A percentile compares a stretch with the other conserved stretches of the same genome.
These are phyloP conservation scores for Shiraia sp. DNA, from an alignment of 2,329 filamentous ascomycete genomes.

Conservation along the genomic window DNA sequence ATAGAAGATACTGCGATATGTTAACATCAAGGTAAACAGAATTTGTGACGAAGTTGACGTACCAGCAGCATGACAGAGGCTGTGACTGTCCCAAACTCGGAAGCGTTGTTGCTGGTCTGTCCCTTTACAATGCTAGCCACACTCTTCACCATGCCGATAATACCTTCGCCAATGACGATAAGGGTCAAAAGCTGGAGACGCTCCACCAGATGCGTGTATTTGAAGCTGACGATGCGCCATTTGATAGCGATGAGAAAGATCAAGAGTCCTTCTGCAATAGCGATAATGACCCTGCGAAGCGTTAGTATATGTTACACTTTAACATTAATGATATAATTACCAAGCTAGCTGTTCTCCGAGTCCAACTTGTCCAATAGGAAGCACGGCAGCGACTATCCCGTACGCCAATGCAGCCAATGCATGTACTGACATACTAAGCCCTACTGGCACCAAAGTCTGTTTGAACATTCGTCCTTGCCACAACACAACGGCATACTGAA, in stretches of 20 bases:
- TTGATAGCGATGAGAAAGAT: slow-evolving; percentile 29
- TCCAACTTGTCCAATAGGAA: slow-evolving; percentile 12
- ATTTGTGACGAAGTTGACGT: not conserved
- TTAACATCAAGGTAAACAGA: not conserved
- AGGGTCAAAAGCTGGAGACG: slow-evolving; percentile 63
- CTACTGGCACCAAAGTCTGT: slow-evolving; percentile 23
- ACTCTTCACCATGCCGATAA: slow-evolving; percentile 58
- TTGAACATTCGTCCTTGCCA: slow-evolving; percentile 24
- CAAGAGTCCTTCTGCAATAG: slow-evolving; percentile 23
- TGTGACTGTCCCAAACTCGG: slow-evolving; percentile 25
- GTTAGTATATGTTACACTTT: slow-evolving; percentile 1
- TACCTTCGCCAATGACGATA: slow-evolving; percentile 66
- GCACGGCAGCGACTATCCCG: slow-evolving; percentile 14
- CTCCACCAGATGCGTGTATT: slow-evolving; percentile 62
- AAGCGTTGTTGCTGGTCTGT: slow-evolving; percentile 19
- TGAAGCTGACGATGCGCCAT: slow-evolving; percentile 60
- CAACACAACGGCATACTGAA: slow-evolving; percentile 28
- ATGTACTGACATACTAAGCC: slow-evolving; percentile 20
- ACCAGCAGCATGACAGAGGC: slow-evolving; percentile 22
- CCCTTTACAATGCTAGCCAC: slow-evolving; percentile 28
- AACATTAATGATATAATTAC: slow-evolving; percentile 4
- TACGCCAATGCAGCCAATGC: slow-evolving; percentile 16
- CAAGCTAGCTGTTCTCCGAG: slow-evolving; percentile 21
- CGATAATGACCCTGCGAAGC: slow-evolving; percentile 17
- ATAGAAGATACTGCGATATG: slow-evolving; percentile 54